phyloP scores from a whole-genome alignment of 2,329 filamentous ascomycete genomes.

The Hymenoscyphus occultus region DNA sequence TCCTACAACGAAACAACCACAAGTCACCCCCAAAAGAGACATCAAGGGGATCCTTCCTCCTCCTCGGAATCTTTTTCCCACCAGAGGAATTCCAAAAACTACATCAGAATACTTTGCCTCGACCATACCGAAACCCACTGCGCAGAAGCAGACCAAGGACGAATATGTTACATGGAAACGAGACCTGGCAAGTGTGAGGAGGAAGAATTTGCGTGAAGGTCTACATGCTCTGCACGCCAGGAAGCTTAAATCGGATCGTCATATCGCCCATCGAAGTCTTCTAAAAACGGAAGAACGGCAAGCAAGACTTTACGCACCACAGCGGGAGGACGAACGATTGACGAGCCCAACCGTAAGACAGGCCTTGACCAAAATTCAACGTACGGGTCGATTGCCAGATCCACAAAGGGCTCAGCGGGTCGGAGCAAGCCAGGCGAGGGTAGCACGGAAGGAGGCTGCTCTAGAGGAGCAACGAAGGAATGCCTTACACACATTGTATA shows the following conservation, averaged over 20 bases:
- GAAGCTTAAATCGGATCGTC: slow-evolving; percentile 47
- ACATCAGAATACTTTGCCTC: slow-evolving; percentile 57
- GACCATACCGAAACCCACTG: slow-evolving; percentile 54
- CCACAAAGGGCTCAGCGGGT: slow-evolving; percentile 56
- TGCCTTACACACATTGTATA: slow-evolving; percentile 81
- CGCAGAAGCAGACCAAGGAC: slow-evolving; percentile 25
- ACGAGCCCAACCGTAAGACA: slow-evolving; percentile 65
- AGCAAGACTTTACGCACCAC: slow-evolving; percentile 56
- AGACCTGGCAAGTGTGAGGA: slow-evolving; percentile 67
- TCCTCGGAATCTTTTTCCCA: slow-evolving; percentile 75
- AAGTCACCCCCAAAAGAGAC: slow-evolving; percentile 41
- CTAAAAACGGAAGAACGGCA: slow-evolving; percentile 48
- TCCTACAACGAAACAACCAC: slow-evolving; percentile 66
- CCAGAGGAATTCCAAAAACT: slow-evolving; percentile 57
- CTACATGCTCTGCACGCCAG: slow-evolving; percentile 67
- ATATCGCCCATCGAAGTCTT: slow-evolving; percentile 41
- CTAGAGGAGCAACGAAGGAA: slow-evolving; percentile 63
- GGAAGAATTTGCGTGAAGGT: slow-evolving; percentile 69
- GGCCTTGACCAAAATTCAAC: slow-evolving; percentile 45
- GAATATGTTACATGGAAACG: slow-evolving; percentile 59
- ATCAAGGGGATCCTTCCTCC: slow-evolving; percentile 80
- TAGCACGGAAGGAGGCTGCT: slow-evolving; percentile 44
- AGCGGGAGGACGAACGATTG: slow-evolving; percentile 72
- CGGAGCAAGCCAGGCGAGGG: slow-evolving; percentile 44
- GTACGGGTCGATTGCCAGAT: slow-evolving; percentile 54